Conservation (phyloP, 2,329 filamentous ascomycete species). For the Aspergillus ochraceoroseus region DNA sequence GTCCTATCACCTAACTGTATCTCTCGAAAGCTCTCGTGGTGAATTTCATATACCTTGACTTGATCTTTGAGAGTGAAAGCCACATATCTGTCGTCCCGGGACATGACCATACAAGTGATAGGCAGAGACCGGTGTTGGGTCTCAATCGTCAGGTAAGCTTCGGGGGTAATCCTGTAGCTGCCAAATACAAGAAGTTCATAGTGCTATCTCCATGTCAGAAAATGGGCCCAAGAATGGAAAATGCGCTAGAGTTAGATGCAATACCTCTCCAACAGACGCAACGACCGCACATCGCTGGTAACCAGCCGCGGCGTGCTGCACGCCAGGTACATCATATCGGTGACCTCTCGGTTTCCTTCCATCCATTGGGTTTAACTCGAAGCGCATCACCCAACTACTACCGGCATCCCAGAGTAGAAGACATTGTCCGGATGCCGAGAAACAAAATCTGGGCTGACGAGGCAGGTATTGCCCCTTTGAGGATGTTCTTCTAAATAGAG, state of each 20-base stretch:
- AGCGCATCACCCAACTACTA: constrained; percentile 25
- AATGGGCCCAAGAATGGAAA: neutral
- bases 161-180: constrained; percentile 21
- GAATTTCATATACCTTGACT: constrained; percentile 22
- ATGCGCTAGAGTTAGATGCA: neutral
- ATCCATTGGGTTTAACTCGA: constrained; percentile 29
- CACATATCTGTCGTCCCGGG: constrained; percentile 22
- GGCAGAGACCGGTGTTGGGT: constrained; percentile 19
- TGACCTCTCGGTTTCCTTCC: constrained; percentile 27
- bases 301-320: constrained; percentile 33
- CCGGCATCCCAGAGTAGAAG: constrained; percentile 23
- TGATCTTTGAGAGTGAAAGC: constrained; percentile 23
- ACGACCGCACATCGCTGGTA: constrained; percentile 33
- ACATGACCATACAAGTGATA: constrained; percentile 22
- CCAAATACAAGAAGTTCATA: constrained; percentile 28
- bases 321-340: constrained; percentile 30
- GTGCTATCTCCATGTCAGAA: constrained; percentile 22
- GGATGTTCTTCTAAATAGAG: constrained; percentile 23
- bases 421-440: constrained; percentile 26
- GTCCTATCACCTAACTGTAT: constrained; percentile 14
- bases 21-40: constrained; percentile 14
- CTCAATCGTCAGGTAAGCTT: constrained; percentile 28
- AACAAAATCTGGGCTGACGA: constrained; percentile 29
- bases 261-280: constrained; percentile 24
- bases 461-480: constrained; percentile 24